Evolutionary conservation across 148 eudicot genomes (phyloP), one percentile per base, ranked within the genome.

Genomic region (Salicornia ramosissima): DNA sequence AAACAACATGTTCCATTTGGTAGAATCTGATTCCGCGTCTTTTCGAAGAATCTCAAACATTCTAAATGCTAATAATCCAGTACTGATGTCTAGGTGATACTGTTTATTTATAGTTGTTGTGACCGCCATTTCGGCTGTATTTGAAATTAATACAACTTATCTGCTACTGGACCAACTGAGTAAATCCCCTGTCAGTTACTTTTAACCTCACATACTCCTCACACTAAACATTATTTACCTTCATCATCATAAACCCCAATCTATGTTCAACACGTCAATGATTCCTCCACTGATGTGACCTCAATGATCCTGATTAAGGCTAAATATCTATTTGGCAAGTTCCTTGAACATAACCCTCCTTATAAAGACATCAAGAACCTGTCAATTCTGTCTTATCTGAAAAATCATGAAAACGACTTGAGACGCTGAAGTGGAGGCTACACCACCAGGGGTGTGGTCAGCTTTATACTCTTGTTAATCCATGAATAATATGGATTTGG

Each of bases 1-100:
- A n/a, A n/a, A n/a, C 34, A 58, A 47, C 43, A 50, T 61, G 39
- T 59, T 18, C 50, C 53, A 22, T 59, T 25, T 34, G 19, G 26
- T 33, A 74, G 71, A 67, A 67, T 58, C 47, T 67, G 59, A 64
- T 74, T 74, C 66, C 45, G 59, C 46, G 46, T 36, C 46, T 46
- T 56, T 45, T 49, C 46, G 21, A 25, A 51, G 65, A 74, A 59
- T 60, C 60, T 26, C 58, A 49, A 56, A 36, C 14, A 11, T 45
- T 63, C 42, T 54, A 61, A 43, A 43, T 34, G 45, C 69, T 29
- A 42, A 34, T 45, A 47, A 10, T 65, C 28, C 31, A 51, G 75
- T 31, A 64, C 28, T 15, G n/a, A 51, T 50, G 21, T 19, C 25
- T 19, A 50, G 68, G 39, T 28, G 39, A 64, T 63, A 63, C 26